Conservation (phyloP, 208 protist species). For the Trypanosoma platydactyli region DNA sequence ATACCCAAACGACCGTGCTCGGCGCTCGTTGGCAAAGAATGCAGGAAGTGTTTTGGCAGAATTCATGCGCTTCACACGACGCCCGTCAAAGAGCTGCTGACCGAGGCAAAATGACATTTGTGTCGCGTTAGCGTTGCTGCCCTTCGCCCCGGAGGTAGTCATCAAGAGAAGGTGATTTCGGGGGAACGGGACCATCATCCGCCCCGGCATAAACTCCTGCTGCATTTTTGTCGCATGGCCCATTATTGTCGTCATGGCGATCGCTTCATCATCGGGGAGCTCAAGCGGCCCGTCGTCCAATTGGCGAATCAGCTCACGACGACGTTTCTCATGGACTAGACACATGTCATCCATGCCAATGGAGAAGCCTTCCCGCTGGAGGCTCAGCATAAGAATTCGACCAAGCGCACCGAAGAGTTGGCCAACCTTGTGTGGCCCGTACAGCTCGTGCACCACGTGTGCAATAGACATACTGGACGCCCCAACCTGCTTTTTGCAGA, state of each 20-base stretch:
- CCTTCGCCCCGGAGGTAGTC: conserved; percentile 98
- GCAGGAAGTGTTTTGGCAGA: conserved; percentile 97
- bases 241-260: conserved; percentile 80
- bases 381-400: conserved; percentile 94
- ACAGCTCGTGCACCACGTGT: conserved; percentile 97
- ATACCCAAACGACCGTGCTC: conserved; percentile 88
- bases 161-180: conserved; percentile 98
- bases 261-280: conserved; percentile 74
- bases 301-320: conserved; percentile 65
- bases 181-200: conserved; percentile 94
- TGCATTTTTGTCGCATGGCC: conserved; percentile 77
- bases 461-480: conserved; percentile 85
- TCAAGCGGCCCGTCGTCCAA: conserved; percentile 78
- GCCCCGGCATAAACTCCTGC: conserved; percentile 87
- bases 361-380: conserved; percentile 97
- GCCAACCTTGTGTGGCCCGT: conserved; percentile 94
- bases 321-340: conserved; percentile 80
- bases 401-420: conserved; percentile 95
- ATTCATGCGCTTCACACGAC: conserved; percentile 96
- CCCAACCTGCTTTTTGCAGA: conserved; percentile 97
- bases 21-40: conserved; percentile 78
- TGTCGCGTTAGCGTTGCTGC: conserved; percentile 97
- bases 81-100: conserved; percentile 98
- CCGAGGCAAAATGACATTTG: conserved; percentile 97
- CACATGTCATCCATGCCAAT: conserved; percentile 98